phyloP scores from a whole-genome alignment of 2,329 filamentous ascomycete genomes.

The Penicillium vulpinum region DNA sequence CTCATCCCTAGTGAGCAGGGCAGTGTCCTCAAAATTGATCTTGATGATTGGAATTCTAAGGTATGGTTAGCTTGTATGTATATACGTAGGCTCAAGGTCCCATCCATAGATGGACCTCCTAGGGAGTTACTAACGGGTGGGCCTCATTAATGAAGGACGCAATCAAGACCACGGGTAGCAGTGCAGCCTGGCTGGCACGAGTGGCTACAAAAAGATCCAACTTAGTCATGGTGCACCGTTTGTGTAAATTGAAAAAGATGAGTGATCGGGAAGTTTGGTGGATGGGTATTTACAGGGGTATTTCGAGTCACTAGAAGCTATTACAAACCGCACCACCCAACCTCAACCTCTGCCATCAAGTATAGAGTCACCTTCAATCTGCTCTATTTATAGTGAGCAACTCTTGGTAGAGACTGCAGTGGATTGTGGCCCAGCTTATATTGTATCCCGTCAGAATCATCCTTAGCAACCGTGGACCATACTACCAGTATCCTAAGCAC shows the following conservation, averaged over 20 bases:
- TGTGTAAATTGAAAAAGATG: not conserved
- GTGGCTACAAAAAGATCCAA: slow-evolving; percentile 39
- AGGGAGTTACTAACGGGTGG: slow-evolving; percentile 17
- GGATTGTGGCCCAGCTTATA: too few species aligned
- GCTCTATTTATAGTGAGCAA: too few species aligned
- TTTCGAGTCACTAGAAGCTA: too few species aligned
- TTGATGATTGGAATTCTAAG: slow-evolving; percentile 31
- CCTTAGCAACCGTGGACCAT: too few species aligned
- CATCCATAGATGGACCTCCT: not conserved
- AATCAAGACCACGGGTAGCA: slow-evolving; percentile 45
- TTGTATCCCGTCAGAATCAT: too few species aligned
- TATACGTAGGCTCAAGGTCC: not conserved
- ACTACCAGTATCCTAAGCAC: not conserved
- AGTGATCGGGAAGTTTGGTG: not conserved
- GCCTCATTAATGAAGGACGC: slow-evolving; percentile 43
- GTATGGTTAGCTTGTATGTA: not conserved
- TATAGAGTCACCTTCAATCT: too few species aligned
- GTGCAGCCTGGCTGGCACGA: slow-evolving; percentile 41
- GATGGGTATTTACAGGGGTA: not conserved
- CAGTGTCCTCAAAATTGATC: slow-evolving; percentile 42
- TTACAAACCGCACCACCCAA: too few species aligned
- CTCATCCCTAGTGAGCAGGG: slow-evolving; percentile 19
- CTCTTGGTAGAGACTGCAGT: too few species aligned
- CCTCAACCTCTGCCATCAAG: too few species aligned
- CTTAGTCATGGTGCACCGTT: slow-evolving; percentile 31